Evolutionary conservation across 345 rosid species (phyloP).

Genomic region (Abelmoschus esculentus): DNA sequence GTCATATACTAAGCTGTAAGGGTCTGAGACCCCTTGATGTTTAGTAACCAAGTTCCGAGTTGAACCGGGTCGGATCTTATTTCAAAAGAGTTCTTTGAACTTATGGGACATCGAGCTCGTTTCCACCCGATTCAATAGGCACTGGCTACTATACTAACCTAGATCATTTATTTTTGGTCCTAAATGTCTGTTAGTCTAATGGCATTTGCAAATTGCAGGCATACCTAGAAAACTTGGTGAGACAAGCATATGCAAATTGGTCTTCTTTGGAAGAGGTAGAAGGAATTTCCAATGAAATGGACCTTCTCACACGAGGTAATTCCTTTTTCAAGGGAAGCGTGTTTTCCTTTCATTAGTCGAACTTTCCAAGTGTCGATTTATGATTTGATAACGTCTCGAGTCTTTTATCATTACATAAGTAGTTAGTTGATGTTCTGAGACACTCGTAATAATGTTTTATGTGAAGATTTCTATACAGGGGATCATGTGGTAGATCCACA

Average conservation of each 20-base stretch:
- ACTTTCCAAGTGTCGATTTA: no score
- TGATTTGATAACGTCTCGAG: no score
- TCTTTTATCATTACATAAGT: no score
- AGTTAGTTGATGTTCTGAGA: no score
- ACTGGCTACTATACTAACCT: neutral
- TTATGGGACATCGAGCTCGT: no score
- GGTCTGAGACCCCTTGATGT: neutral
- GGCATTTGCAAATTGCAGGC: slow-evolving; percentile 28
- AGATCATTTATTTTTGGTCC: neutral
- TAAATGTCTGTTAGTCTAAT: neutral
- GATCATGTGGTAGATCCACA: slow-evolving; percentile 32
- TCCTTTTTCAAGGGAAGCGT: neutral
- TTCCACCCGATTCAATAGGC: no score
- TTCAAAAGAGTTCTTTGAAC: no score
- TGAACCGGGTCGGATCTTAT: no score
- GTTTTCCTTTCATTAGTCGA: no score
- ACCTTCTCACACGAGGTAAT: slow-evolving; percentile 54
- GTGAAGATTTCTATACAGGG: slow-evolving; percentile 18
- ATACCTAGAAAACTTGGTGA: slow-evolving; percentile 39
- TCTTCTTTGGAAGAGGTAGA: slow-evolving; percentile 37
- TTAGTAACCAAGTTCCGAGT: neutral
- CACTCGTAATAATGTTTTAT: neutral
- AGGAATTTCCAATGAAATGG: slow-evolving; percentile 29
- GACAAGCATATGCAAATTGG: slow-evolving; percentile 55
- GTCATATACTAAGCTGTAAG: neutral